Evolutionary conservation across 2,329 filamentous ascomycete genomes (phyloP), one percentile per base, ranked within the genome.

Genomic region (Celoporthe dispersa): DNA sequence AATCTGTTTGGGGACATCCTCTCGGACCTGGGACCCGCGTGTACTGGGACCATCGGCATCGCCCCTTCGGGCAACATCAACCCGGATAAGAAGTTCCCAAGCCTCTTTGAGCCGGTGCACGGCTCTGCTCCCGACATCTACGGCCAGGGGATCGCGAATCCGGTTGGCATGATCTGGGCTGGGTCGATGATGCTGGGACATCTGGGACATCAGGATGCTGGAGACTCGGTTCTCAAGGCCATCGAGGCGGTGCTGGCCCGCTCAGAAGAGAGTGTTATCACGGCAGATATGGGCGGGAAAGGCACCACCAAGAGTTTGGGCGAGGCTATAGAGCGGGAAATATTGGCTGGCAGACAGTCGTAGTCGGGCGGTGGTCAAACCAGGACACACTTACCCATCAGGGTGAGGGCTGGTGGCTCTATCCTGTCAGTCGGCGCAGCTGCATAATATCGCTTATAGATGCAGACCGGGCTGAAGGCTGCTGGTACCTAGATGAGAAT

Each of bases 151-250:
- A 81, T 88, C 37, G 87, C 88, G 0, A 91, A 91, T 75, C 88
- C 89, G 0, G 83, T 91, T 0, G 89, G 86, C 8, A 90, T 89
- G 8, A 90, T 91, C 77, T 92, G 90, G 90, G 90, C 89, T 0
- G 89, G 87, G 0, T 88, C 89, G 6, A 90, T 91, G 81, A 88
- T 93, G 87, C 82, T 91, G 16, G 80, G 84, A 55, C 90, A 89
- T 85, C 77, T 91, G n/a, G 89, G 89, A 0, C 80, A 89, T 70
- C 82, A 85, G 44, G 81, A 84, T 3, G 88, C 88, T 0, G 87
- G 88, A 0, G 84, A 86, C 69, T 79, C 80, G 59, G 79, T 91
- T 31, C 85, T 91, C 79, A 82, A 85, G 64, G 85, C 86, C 31
- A 84, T 91, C 16, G 89, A 91, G 77, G 86, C 86, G 71, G 88